Evolutionary conservation across 2,329 filamentous ascomycete species (phyloP), one percentile per base, ranked within the genome.

Genomic region (Helotiales sp.): DNA sequence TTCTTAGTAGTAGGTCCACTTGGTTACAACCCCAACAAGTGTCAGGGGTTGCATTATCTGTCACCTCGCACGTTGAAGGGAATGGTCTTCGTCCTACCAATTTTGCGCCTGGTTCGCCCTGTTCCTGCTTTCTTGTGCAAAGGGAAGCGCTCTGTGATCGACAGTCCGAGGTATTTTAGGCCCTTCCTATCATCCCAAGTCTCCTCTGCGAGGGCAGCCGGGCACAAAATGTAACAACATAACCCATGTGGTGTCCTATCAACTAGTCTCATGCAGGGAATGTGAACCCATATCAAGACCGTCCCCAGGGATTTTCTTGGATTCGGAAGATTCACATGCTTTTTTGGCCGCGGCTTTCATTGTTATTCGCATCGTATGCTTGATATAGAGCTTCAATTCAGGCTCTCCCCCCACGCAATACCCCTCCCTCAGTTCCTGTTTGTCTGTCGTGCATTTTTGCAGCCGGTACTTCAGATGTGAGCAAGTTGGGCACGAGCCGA

Each of bases 31-130:
- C 45, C 6, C 7, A 24, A 22, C 20, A 26, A 52, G 17, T 34
- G 20, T 8, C 43, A 61, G 45, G 45, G 43, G 45, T n/a, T 37
- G 28, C 26, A 37, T 20, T 61, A n/a, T 26, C 59, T 61, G 43
- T 52, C 59, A 61, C 28, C 30, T 61, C 40, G 24, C 58, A 37
- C 4, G 30, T 52, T 34, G 22, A 45, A 22, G 37, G 13, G 11
- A 52, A 37, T 15, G 59, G 52, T 61, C 59, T 37, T 40, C 59
- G 45, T 61, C 43, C 59, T 26, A 61, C 45, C 30, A 61, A 50
- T 52, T 49, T 61, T 52, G 15, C 43, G 45, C 45, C 45, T 61
- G 24, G 20, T 52, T 61, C 43, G 45, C 45, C 45, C 52, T 34
- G 20, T 52, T 61, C 45, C 45, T 61, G 57, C 15, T 30, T 47